Conservation (phyloP, 2,329 filamentous ascomycete species). For the Sporothrix inflata region DNA sequence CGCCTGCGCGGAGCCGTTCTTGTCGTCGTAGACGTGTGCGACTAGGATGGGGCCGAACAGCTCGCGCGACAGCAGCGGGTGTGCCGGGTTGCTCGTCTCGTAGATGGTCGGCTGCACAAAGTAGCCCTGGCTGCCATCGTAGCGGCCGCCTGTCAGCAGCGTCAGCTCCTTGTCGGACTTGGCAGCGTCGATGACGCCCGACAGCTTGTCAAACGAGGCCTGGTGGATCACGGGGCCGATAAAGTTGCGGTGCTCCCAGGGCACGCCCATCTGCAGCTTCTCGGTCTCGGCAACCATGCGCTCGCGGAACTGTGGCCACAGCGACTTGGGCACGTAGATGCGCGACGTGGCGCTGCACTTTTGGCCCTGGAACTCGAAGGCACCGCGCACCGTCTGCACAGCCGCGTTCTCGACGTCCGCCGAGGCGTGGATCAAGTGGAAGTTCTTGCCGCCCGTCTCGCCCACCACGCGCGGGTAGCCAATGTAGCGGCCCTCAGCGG, state of each 20-base stretch:
- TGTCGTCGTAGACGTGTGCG: constrained; percentile 54
- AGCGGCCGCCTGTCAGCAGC: constrained; percentile 50
- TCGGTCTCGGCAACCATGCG: constrained; percentile 44
- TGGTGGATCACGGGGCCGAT: constrained; percentile 55
- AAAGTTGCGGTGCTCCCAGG: constrained; percentile 44
- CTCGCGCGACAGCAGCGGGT: constrained; percentile 51
- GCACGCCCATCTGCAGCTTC: constrained; percentile 41
- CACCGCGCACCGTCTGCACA: constrained; percentile 51
- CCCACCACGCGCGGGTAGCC: constrained; percentile 66
- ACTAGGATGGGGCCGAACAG: constrained; percentile 54
- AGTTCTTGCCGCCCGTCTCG: constrained; percentile 59
- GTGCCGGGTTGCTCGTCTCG: constrained; percentile 45
- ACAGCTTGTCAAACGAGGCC: constrained; percentile 51
- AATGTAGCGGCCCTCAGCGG: constrained; percentile 79
- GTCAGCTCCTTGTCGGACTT: constrained; percentile 49
- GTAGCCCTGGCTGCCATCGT: constrained; percentile 49
- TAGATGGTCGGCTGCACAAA: constrained; percentile 54
- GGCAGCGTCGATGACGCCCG: constrained; percentile 49
- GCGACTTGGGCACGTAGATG: constrained; percentile 58
- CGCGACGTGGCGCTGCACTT: constrained; percentile 57
- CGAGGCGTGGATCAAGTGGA: constrained; percentile 53
- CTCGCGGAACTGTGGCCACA: constrained; percentile 46
- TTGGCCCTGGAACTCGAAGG: constrained; percentile 56
- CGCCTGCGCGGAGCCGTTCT: constrained; percentile 45
- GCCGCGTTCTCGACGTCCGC: constrained; percentile 53